Evolutionary conservation across 305 asterid genomes (phyloP), one percentile per base, ranked within the genome.

Genomic region (Plantago lanceolata): DNA sequence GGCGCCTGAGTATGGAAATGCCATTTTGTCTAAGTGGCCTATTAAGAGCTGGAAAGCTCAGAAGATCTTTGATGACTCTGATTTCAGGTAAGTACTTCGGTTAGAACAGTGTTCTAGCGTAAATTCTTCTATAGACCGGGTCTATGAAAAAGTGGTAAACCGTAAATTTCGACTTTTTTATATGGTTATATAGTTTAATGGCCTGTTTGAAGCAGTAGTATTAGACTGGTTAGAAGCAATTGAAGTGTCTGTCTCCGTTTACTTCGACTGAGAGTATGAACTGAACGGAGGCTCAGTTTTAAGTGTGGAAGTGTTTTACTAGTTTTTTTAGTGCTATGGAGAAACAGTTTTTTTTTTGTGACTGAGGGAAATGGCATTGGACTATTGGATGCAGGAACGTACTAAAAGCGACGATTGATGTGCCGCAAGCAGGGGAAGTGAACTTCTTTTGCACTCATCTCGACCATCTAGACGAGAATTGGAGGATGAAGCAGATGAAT

Each of bases 1-100:
- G 98, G 98, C 98, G 6, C 98, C 98, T 19, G 97, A 89, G 15
- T 92, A 79, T 63, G 98, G 98, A 4, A 89, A 92, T 57, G 98
- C 97, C 37, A 79, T 92, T 59, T 68, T 92, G 80, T 87, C 98
- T 0, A 77, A 81, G 31, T 92, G 89, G 91, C 98, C 98, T 11
- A 89, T 92, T 61, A 92, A 87, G 76, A 73, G 77, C 1, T 92
- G 97, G 97, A 89, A 85, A 15, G 82, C 83, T 28, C 95, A 87
- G 63, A 87, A 82, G 66, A 89, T 92, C 71, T 78, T 78, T 31
- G 96, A 92, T 54, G 94, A 92, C 55, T 53, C 94, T 49, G 98
- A 92, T 80, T 81, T 85, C 94, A 87, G 98, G 98, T 87, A 48
- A 33, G 35, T 8, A 13, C 40, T 29, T 45, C 26, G 33, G 19